Evolutionary conservation across 176 grass and related monocot species (phyloP).

Genomic region (Cenchrus fungigraminus): DNA sequence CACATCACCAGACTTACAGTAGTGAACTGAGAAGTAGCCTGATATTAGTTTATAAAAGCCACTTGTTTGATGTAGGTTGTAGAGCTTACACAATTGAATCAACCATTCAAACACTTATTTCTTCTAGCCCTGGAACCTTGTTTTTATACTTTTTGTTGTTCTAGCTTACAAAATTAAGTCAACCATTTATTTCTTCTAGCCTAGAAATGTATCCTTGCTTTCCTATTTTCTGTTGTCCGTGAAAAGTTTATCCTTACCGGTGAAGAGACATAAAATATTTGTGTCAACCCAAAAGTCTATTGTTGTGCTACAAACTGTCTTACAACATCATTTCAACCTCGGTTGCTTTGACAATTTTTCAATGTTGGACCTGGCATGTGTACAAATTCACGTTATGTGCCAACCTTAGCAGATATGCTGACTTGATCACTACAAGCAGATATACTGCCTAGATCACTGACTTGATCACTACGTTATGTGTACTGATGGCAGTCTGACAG

Average conservation of each 20-base stretch:
- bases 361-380: background rate
- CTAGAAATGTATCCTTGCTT: background rate
- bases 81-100: slow-evolving; percentile 9
- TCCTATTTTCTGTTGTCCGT: background rate
- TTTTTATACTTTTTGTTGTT: too few relatives aligned
- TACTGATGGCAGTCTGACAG: slow-evolving; percentile 1
- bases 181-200: background rate
- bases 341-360: background rate
- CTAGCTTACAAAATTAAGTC: background rate
- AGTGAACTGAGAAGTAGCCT: slow-evolving; percentile 11
- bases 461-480: background rate
- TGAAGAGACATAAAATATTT: slow-evolving; percentile 5
- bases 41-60: background rate
- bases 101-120: background rate
- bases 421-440: background rate
- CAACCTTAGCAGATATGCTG: background rate
- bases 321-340: background rate
- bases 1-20: background rate
- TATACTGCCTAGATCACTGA: background rate
- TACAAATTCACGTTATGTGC: slow-evolving; percentile 5
- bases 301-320: background rate
- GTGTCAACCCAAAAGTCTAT: background rate
- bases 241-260: background rate
- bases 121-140: too few relatives aligned
- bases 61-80: slow-evolving; percentile 14